Conservation (phyloP, 495 filamentous ascomycete species). For the Chaetomidium leptoderma region DNA sequence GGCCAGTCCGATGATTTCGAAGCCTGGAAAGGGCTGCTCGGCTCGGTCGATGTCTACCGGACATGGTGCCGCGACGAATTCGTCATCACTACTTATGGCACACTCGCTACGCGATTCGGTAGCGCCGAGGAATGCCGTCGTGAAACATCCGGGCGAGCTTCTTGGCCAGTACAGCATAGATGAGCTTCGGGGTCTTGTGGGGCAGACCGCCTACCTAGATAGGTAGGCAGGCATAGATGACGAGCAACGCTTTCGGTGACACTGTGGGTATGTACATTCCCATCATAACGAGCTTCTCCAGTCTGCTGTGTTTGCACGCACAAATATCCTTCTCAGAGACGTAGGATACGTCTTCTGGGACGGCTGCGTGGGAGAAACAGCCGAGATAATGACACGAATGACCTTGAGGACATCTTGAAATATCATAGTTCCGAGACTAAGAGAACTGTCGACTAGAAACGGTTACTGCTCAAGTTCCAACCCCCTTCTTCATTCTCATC, state of each 20-base stretch:
- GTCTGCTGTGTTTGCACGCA: not conserved
- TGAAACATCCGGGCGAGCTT: not conserved
- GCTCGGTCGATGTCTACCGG: not conserved
- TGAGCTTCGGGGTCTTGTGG: not conserved
- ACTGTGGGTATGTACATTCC: not conserved
- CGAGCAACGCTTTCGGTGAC: not conserved
- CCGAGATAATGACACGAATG: not conserved
- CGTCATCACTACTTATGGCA: not conserved
- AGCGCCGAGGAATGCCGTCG: not conserved
- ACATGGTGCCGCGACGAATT: not conserved
- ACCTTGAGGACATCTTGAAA: no score
- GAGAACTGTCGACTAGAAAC: no score
- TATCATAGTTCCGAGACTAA: no score
- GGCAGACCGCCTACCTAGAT: not conserved
- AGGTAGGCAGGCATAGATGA: not conserved
- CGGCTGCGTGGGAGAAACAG: not conserved
- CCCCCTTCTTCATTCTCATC: no score
- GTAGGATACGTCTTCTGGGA: constrained; percentile 2
- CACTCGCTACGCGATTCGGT: not conserved
- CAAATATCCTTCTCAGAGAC: not conserved
- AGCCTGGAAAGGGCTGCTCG: not conserved
- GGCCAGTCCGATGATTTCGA: not conserved
- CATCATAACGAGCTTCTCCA: not conserved
- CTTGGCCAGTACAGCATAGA: not conserved
- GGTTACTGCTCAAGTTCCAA: no score